phyloP scores from a whole-genome alignment of 371 early-diverging fungal genomes.

The Mortierella sp. region DNA sequence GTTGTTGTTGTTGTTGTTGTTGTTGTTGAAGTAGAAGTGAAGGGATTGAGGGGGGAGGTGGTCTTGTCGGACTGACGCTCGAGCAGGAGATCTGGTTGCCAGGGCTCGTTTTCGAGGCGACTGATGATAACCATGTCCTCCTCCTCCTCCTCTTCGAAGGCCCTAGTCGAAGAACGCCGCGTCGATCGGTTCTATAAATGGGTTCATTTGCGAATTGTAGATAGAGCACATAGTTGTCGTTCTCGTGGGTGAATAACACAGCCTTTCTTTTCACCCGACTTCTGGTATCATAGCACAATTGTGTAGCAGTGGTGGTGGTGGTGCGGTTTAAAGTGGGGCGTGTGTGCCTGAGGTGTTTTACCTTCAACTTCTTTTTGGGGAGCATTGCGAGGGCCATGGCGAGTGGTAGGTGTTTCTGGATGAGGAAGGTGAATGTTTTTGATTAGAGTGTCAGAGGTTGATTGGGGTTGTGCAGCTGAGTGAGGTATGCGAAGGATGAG shows the following conservation, averaged over 20 bases:
- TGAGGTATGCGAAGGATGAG: not conserved
- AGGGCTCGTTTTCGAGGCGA: slow-evolving; percentile 55
- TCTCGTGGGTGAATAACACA: too few species aligned
- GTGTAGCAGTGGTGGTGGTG: not conserved
- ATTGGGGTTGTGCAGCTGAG: not conserved
- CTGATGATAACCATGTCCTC: slow-evolving; percentile 53
- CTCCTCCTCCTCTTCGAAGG: slow-evolving; percentile 48
- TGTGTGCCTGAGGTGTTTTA: slow-evolving; percentile 10
- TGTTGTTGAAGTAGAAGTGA: not conserved
- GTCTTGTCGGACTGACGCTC: slow-evolving; percentile 40
- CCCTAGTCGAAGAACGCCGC: slow-evolving; percentile 32
- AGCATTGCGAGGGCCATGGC: slow-evolving; percentile 48
- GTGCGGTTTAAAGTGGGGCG: not conserved
- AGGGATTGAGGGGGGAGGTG: not conserved
- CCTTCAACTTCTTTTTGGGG: slow-evolving; percentile 48
- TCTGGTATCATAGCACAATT: too few species aligned
- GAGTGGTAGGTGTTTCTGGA: not conserved
- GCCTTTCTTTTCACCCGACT: too few species aligned
- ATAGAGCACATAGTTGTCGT: not conserved
- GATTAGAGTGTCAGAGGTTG: not conserved
- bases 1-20: not conserved
- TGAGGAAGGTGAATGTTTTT: not conserved
- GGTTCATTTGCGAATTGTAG: not conserved
- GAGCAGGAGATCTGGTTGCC: slow-evolving; percentile 54
- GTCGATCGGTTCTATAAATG: slow-evolving; percentile 35